Conservation (phyloP, 164 flowering plant species). For the Kingdonia uniflora region DNA sequence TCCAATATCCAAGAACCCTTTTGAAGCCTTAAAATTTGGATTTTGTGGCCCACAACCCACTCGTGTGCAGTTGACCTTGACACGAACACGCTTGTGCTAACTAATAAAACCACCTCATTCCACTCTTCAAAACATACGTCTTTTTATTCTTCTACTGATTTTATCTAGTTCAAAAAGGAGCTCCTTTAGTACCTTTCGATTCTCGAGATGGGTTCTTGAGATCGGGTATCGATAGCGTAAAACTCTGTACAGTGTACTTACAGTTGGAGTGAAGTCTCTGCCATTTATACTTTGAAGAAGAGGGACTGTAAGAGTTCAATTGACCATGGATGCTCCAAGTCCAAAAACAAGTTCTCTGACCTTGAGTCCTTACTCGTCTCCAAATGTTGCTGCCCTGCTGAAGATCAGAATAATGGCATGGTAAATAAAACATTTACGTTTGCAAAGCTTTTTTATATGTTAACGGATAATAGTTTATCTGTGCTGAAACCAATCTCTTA, state of each 20-base stretch:
- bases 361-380: conserved; percentile 68
- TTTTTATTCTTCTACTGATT: conserved; percentile 5
- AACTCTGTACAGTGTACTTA: neutral
- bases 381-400: conserved; percentile 55
- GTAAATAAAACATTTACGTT: conserved; percentile 20
- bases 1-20: conserved; percentile 34
- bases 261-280: neutral
- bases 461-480: neutral
- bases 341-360: conserved; percentile 28
- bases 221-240: neutral
- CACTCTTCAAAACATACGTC: conserved; percentile 4
- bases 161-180: conserved; percentile 16
- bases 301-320: neutral
- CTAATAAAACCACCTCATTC: conserved; percentile 19
- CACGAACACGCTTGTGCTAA: conserved; percentile 15
- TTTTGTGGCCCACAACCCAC: conserved; percentile 17
- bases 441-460: neutral
- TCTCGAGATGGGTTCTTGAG: conserved; percentile 10
- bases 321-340: conserved; percentile 44
- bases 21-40: conserved; percentile 48
- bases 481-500: neutral
- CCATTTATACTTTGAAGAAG: neutral
- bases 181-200: conserved; percentile 10
- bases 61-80: conserved; percentile 56
- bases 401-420: conserved; percentile 69